Conservation (phyloP, 208 protist species). For the Endotrypanum monterogeii region DNA sequence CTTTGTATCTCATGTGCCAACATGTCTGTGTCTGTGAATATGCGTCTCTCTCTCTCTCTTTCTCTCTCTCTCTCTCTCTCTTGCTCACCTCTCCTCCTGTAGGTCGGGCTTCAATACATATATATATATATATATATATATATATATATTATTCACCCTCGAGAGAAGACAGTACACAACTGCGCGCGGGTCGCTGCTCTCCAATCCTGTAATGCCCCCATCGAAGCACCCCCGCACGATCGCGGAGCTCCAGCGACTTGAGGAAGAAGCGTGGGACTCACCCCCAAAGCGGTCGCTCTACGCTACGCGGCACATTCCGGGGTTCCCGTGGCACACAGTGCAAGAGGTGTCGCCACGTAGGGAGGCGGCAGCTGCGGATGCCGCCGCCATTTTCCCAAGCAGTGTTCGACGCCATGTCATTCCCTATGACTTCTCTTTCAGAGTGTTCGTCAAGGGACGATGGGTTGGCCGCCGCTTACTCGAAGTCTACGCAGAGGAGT, state of each 20-base stretch:
- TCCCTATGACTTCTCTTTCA: slow-evolving; percentile 92
- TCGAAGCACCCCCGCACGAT: slow-evolving; percentile 2
- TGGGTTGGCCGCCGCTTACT: slow-evolving; percentile 91
- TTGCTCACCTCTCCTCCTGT: too few species aligned
- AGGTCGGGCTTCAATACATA: neutral
- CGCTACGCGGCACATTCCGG: slow-evolving; percentile 53
- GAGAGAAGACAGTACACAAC: neutral
- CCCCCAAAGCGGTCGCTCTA: slow-evolving; percentile 45
- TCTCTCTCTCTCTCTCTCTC: too few species aligned
- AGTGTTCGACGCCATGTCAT: slow-evolving; percentile 69
- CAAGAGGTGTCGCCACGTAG: neutral
- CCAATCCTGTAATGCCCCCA: neutral
- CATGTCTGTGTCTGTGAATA: too few species aligned
- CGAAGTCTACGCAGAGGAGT: slow-evolving; percentile 89
- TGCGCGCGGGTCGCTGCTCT: neutral
- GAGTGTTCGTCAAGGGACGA: slow-evolving; percentile 91
- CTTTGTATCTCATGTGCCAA: too few species aligned
- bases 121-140: neutral
- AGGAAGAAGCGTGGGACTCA: slow-evolving; percentile 60
- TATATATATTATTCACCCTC: neutral
- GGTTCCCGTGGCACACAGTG: slow-evolving; percentile 85
- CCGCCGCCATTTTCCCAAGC: slow-evolving; percentile 3
- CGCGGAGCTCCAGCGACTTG: slow-evolving; percentile 36
- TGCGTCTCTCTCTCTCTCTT: too few species aligned
- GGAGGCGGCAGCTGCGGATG: neutral